Base-by-base conservation (phyloP, 225 moss, liverwort and hornwort species). In the Pseudoscleropodium purum region DNA sequence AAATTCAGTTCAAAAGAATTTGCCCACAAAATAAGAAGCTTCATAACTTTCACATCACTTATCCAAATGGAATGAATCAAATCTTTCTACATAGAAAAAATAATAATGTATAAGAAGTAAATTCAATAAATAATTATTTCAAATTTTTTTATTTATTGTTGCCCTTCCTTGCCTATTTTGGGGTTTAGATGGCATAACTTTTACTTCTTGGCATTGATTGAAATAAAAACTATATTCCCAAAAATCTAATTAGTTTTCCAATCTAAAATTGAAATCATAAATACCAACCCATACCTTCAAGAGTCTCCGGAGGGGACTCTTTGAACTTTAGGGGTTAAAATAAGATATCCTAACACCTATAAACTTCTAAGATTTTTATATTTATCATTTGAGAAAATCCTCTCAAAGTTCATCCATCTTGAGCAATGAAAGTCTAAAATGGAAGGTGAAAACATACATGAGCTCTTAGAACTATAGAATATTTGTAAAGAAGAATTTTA, bases 141-240 rank as follows among this genome's bases (percentile, higher is more conserved):
- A 41, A 72, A 0, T 72, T 8, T 4, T 8, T 41, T 41, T n/a
- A 1, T 41, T 27, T 10, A 45, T 27, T 27, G 5, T 6, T 43
- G 17, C 29, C 0, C 0, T 2, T 0, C 47, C 11, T 45, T 0
- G 4, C 11, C 0, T 74, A 0, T 30, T 43, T 29, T 18, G 30
- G 29, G 45, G 29, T 45, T 45, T 45, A 6, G 6, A 30, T 45
- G 10, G 30, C 30, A 74, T 30, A 6, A 74, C 3, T 45, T 11
- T 49, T 31, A 2, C 2, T 29, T 10, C 1, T 3, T 0, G 2
- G 18, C 3, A 45, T 4, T 0, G 0, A 20, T 31, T 49, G 19
- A 39, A 49, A 75, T 4, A 11, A 47, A 45, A 30, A 11, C 11
- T 18, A 47, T 11, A 18, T 19, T 47, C 0, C 2, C 1, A 6